Evolutionary conservation across 257 asterid species (phyloP), one percentile per base, ranked within the genome.

Genomic region (Vinca minor): DNA sequence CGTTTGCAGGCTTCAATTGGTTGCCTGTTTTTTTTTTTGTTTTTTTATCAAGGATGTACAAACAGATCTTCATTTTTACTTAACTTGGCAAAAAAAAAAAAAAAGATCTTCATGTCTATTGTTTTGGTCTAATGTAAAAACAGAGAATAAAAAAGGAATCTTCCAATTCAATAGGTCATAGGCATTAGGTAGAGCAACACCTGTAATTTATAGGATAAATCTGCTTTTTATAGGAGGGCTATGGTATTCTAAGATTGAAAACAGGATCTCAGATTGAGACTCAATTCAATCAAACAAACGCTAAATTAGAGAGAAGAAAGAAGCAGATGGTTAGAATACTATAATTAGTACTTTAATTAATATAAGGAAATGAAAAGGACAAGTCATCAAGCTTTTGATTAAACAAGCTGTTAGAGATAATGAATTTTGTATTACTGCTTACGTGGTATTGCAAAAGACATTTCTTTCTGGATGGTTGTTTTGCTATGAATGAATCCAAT

Each of bases 111-210:
- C n/a, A n/a, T n/a, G 12, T 29, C 0, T 44, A 68, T 52, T 59
- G 52, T 68, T 68, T 34, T 34, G 59, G 72, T 68, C 66, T 15
- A n/a, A n/a, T n/a, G n/a, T n/a, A n/a, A n/a, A 32, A n/a, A n/a
- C n/a, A n/a, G n/a, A n/a, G n/a, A n/a, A n/a, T n/a, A 25, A 23
- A n/a, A n/a, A 47, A 32, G 25, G 66, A 46, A 47, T 32, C 60
- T 47, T 48, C 72, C 15, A 8, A 23, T 14, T 0, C 2, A 20
- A 13, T 29, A 18, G 60, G 59, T 58, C 60, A 23, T 25, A 12
- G 25, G 57, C 6, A 68, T 68, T 68, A 68, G 66, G 60, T 67
- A 67, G 5, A 15, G 41, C 41, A 46, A 58, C 65, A 45, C 25
- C 39, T 32, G 11, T 14, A 31, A 4, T 13, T 57, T 23, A 31